Evolutionary conservation across 306 rosid genomes (phyloP).

Genomic region (Albizia julibrissin): DNA sequence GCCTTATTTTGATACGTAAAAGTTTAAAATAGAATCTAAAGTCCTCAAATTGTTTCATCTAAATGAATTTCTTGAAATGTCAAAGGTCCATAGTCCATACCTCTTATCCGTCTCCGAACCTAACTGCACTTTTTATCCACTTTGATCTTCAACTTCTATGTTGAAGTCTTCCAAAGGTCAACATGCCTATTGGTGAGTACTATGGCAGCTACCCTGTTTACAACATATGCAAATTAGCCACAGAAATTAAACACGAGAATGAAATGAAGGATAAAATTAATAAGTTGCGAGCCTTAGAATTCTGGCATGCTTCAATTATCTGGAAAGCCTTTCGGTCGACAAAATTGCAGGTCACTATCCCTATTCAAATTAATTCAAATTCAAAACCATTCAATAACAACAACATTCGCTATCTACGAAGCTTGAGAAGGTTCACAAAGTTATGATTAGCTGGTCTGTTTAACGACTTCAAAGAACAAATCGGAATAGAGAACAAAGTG

Average conservation of each 20-base stretch:
- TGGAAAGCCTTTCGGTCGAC: conserved; percentile 53
- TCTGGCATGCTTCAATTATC: conserved; percentile 52
- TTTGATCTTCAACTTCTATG: conserved; percentile 90
- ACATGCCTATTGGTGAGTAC: conserved; percentile 72
- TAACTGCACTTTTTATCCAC: conserved; percentile 71
- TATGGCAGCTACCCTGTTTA: conserved; percentile 68
- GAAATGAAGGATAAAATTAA: background rate
- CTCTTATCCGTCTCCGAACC: conserved; percentile 83
- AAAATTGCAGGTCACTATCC: conserved; percentile 46
- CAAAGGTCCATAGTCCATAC: conserved; percentile 39
- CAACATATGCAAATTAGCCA: conserved; percentile 33
- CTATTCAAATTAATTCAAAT: conserved; percentile 43
- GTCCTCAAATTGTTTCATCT: background rate
- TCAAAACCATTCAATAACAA: conserved; percentile 16
- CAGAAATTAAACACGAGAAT: conserved; percentile 2
- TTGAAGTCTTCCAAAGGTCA: conserved; percentile 80
- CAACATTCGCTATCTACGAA: background rate
- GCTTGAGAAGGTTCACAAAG: conserved; percentile 3
- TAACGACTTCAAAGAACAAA: conserved; percentile 65
- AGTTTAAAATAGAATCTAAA: conserved; percentile 25
- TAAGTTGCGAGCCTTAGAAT: conserved; percentile 57
- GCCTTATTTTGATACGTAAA: conserved; percentile 25
- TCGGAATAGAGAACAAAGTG: conserved; percentile 49
- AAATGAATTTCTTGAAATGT: conserved; percentile 20
- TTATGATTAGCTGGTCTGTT: conserved; percentile 60